A percentile compares a stretch with the other conserved stretches of the same genome.
Evolutionary conservation across 2,329 filamentous ascomycete species (phyloP).

Genomic region (Cladosporium cucumerinum): DNA sequence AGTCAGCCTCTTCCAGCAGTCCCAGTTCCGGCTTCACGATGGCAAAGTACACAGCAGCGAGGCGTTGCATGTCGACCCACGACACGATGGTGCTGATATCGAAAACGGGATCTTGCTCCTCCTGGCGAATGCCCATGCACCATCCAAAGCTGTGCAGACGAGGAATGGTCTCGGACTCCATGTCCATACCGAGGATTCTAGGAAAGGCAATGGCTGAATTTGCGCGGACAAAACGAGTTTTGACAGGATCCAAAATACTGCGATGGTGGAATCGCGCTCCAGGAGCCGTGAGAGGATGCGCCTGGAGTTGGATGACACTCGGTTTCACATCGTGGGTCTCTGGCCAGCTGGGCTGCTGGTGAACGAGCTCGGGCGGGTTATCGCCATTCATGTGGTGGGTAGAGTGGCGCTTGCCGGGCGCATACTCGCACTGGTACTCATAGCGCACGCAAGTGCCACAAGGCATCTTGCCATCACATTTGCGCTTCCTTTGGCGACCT

Average conservation of each 20-base stretch:
- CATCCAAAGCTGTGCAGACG: slow-evolving; percentile 54
- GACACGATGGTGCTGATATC: slow-evolving; percentile 30
- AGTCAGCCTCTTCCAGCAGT: slow-evolving; percentile 41
- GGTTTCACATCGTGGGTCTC: slow-evolving; percentile 24
- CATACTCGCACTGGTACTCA: slow-evolving; percentile 36
- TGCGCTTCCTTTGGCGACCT: slow-evolving; percentile 20
- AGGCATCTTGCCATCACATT: slow-evolving; percentile 33
- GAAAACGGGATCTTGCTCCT: slow-evolving; percentile 26
- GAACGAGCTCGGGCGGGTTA: slow-evolving; percentile 23
- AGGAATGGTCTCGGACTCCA: slow-evolving; percentile 54
- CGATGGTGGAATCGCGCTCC: slow-evolving; percentile 36
- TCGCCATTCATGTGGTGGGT: slow-evolving; percentile 25
- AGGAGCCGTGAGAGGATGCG: slow-evolving; percentile 34
- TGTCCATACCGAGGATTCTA: slow-evolving; percentile 50
- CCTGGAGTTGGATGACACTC: slow-evolving; percentile 30
- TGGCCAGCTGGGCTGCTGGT: slow-evolving; percentile 23
- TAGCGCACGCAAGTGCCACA: slow-evolving; percentile 36
- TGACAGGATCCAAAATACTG: slow-evolving; percentile 35
- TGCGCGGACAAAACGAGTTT: slow-evolving; percentile 35
- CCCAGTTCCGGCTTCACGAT: slow-evolving; percentile 53
- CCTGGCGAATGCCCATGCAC: slow-evolving; percentile 44
- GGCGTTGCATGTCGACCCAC: slow-evolving; percentile 30
- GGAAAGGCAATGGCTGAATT: slow-evolving; percentile 53
- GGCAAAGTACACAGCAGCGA: slow-evolving; percentile 48
- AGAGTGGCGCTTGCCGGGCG: slow-evolving; percentile 29